These are phyloP conservation scores for Aspergillus cavernicola DNA, from an alignment of 495 filamentous ascomycete species.

Conservation along the genomic window DNA sequence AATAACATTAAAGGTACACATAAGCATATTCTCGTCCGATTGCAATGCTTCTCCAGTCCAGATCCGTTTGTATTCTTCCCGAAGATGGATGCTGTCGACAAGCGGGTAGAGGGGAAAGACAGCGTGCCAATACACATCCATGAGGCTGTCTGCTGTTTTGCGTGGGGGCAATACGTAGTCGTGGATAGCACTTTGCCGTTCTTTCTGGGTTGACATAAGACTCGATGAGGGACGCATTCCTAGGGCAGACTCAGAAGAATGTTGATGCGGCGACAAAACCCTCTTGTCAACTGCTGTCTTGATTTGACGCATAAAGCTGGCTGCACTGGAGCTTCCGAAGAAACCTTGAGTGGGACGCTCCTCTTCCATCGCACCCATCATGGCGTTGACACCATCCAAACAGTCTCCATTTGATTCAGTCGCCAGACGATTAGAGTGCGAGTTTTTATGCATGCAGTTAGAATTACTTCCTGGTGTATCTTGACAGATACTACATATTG, in stretches of 20 bases:
- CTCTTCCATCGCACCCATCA: constrained; percentile 39
- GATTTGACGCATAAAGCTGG: constrained; percentile 39
- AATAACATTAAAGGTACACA: constrained; percentile 42
- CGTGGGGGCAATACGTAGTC: constrained; percentile 38
- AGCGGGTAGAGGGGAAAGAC: constrained; percentile 42
- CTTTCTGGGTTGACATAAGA: constrained; percentile 14
- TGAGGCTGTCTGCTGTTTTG: constrained; percentile 36
- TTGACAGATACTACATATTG: constrained; percentile 7
- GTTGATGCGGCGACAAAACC: constrained; percentile 22
- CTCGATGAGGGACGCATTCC: constrained; percentile 14
- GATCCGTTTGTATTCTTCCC: constrained; percentile 30
- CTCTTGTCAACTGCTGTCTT: constrained; percentile 33
- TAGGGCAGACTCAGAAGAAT: constrained; percentile 14
- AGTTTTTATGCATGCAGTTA: not conserved
- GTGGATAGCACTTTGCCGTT: constrained; percentile 7
- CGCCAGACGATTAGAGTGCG: no score
- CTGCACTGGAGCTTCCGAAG: constrained; percentile 36
- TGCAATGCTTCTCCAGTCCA: constrained; percentile 31
- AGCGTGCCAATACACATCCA: constrained; percentile 39
- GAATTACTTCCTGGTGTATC: not conserved
- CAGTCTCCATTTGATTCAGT: no score
- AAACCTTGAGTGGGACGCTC: constrained; percentile 32
- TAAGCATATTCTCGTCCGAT: constrained; percentile 37
- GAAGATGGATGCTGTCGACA: constrained; percentile 29
- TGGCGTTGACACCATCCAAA: constrained; percentile 33